Evolutionary conservation across 192 early-diverging fungal species (phyloP), one percentile per base, ranked within the genome.

Genomic region (Backusella tarrabulga): DNA sequence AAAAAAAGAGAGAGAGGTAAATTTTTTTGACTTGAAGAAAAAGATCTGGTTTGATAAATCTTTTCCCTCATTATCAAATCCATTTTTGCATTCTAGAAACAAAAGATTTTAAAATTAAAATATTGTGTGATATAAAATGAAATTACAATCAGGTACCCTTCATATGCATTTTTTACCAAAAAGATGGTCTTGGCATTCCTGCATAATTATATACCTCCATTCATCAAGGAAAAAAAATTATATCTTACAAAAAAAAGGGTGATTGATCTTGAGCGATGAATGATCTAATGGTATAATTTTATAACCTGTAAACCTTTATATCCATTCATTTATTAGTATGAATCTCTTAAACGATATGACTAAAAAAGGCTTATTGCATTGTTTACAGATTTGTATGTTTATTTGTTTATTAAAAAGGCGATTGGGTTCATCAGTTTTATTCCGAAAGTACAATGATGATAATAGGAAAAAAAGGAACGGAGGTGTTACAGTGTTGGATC

Each of bases 91-190:
- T 60, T 60, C 23, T 60, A 56, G 54, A 56, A 26, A 60, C 9
- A 60, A 60, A 60, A 60, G n/a, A 63, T 63, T 29, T 63, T 63
- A 63, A 60, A 60, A 63, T 63, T 63, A 63, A 63, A 63, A 63
- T 63, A 29, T 63, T 63, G 56, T 63, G 26, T 63, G 46, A 50
- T 50, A 21, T 50, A 50, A 50, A 50, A 50, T 50, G 46, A 50
- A 50, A 50, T 50, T 50, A 6, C 19, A 63, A 63, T 63, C 12
- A 63, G 23, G 56, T 63, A 29, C 23, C 56, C 26, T 23, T 63
- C 14, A 63, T 29, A 63, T 63, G 56, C 23, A 63, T 63, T 63
- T 63, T 60, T 63, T 63, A 63, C 56, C 56, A 29, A 63, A 63
- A 63, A 63, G 21, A 63, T 63, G 56, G 56, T 63, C 56, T 63